These are phyloP conservation scores for Beauveria sp. DNA, from an alignment of 2,329 filamentous ascomycete genomes.

Conservation along the genomic window DNA sequence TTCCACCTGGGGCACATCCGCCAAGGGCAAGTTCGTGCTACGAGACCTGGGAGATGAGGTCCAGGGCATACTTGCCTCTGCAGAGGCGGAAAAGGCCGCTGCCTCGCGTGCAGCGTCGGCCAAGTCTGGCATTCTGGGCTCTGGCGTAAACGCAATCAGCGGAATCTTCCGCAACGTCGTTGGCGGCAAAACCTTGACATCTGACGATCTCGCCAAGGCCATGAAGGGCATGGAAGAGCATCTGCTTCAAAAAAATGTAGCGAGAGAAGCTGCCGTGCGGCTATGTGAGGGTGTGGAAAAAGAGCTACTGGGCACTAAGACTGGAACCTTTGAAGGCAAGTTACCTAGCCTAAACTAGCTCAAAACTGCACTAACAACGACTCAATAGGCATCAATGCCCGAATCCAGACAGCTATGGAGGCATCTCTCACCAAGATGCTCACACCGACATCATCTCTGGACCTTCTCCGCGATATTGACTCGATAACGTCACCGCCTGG, in stretches of 20 bases:
- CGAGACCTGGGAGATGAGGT: constrained; percentile 93
- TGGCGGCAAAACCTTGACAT: constrained; percentile 85
- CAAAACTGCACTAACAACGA: not conserved
- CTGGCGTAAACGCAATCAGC: constrained; percentile 73
- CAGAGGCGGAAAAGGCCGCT: constrained; percentile 55
- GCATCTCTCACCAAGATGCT: constrained; percentile 90
- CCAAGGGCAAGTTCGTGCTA: constrained; percentile 86
- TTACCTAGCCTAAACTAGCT: not conserved
- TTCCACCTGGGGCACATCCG: constrained; percentile 76
- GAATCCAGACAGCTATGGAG: constrained; percentile 81
- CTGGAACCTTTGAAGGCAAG: constrained; percentile 74
- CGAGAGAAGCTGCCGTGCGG: constrained; percentile 84
- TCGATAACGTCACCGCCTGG: constrained; percentile 60
- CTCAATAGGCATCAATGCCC: constrained; percentile 59
- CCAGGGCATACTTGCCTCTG: constrained; percentile 75
- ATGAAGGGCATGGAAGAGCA: constrained; percentile 96
- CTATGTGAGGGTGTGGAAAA: constrained; percentile 87
- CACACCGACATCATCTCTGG: constrained; percentile 88
- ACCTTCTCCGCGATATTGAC: constrained; percentile 89
- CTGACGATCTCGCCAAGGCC: constrained; percentile 81
- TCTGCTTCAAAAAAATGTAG: constrained; percentile 90
- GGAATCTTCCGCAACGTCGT: constrained; percentile 92
- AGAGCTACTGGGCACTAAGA: constrained; percentile 85
- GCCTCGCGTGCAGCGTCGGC: constrained; percentile 37
- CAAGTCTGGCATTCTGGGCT: constrained; percentile 62